Percentiles rank a stretch among this genome's conserved stretches.
phyloP scores from a whole-genome alignment of 2,329 filamentous ascomycete species.

The Scedosporium dehoogii region DNA sequence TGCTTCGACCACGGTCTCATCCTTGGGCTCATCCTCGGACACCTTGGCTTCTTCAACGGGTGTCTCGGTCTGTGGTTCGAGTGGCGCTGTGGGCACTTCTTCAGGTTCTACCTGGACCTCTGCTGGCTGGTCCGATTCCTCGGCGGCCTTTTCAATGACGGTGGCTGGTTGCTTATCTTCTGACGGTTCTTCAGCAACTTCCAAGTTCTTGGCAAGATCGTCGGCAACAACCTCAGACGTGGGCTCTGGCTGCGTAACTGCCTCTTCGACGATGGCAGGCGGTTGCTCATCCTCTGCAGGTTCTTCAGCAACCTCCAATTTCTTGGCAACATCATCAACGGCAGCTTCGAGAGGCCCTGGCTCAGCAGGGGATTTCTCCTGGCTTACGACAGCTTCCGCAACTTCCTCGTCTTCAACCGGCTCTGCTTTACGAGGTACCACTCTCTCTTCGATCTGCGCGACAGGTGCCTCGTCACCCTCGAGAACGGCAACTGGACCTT shows the following conservation, averaged over 20 bases:
- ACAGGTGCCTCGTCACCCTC: background rate
- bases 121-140: background rate
- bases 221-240: background rate
- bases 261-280: background rate
- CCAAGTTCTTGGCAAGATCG: background rate
- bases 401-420: background rate
- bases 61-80: background rate
- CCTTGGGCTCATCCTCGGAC: background rate
- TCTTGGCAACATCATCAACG: background rate
- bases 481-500: background rate
- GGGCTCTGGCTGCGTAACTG: background rate
- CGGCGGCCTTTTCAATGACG: background rate
- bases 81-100: too few relatives aligned
- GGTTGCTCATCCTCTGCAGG: background rate
- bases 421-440: background rate
- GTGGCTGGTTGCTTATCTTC: background rate
- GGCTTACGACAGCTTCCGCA: background rate
- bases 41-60: background rate
- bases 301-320: background rate
- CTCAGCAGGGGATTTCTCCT: background rate
- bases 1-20: background rate
- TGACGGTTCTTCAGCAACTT: background rate
- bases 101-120: background rate
- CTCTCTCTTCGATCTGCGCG: background rate
- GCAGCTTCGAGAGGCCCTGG: background rate